Conservation (phyloP, 2,329 filamentous ascomycete genomes). For the Meredithiella fracta region DNA sequence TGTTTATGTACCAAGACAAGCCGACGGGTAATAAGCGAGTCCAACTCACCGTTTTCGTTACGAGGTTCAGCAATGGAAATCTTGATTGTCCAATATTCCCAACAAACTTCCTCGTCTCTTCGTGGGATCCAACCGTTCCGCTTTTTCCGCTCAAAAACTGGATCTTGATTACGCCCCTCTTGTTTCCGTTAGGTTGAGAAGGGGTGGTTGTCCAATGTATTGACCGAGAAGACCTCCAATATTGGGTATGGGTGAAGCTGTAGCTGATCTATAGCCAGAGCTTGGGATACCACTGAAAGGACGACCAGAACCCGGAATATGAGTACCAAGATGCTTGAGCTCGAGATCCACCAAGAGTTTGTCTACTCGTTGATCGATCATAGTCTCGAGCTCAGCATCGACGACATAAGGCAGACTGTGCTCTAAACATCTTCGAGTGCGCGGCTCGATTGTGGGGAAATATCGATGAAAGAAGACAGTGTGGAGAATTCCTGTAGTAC, state of each 20-base stretch:
- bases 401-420: slow-evolving; percentile 78
- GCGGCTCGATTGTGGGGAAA: slow-evolving; percentile 72
- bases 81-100: slow-evolving; percentile 90
- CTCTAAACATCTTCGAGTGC: slow-evolving; percentile 77
- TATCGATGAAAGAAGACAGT: slow-evolving; percentile 98
- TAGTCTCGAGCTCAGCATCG: slow-evolving; percentile 77
- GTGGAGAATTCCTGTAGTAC: slow-evolving; percentile 60
- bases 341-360: slow-evolving; percentile 31
- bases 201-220: not conserved
- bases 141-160: slow-evolving; percentile 91
- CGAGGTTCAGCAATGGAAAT: slow-evolving; percentile 82
- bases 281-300: slow-evolving; percentile 14
- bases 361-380: slow-evolving; percentile 77
- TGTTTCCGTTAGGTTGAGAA: slow-evolving; percentile 29
- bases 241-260: slow-evolving; percentile 10
- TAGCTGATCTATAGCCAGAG: slow-evolving; percentile 1
- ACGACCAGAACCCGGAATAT: slow-evolving; percentile 15
- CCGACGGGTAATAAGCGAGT: too few species aligned
- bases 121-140: slow-evolving; percentile 64
- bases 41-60: slow-evolving; percentile 67
- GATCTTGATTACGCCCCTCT: slow-evolving; percentile 63
- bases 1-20: not conserved
- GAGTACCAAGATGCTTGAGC: slow-evolving; percentile 1
- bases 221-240: slow-evolving; percentile 5
- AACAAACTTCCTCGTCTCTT: slow-evolving; percentile 84